phyloP scores from a whole-genome alignment of 495 filamentous ascomycete species.

The Lentithecium fluviatile region DNA sequence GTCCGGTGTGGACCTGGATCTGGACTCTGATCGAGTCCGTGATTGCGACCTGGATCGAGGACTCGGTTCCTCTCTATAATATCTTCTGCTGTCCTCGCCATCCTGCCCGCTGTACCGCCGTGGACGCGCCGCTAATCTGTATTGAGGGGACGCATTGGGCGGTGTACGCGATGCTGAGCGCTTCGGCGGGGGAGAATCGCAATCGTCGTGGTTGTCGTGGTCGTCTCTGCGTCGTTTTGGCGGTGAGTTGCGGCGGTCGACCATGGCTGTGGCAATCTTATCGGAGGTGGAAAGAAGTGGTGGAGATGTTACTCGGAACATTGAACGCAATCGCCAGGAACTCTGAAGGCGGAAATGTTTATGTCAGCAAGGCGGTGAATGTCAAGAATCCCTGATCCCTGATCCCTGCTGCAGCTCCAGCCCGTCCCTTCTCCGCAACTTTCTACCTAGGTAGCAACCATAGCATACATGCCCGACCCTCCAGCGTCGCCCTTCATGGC shows the following conservation, averaged over 20 bases:
- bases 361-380: conserved; percentile 4
- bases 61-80: conserved; percentile 24
- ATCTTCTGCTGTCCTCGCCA: conserved; percentile 26
- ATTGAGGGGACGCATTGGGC: conserved; percentile 24
- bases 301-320: too few relatives aligned
- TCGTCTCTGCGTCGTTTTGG: conserved; percentile 28
- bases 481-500: conserved; percentile 21
- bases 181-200: conserved; percentile 18
- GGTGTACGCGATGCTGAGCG: conserved; percentile 24
- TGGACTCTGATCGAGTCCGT: conserved; percentile 10
- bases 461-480: too few relatives aligned
- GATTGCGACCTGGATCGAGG: conserved; percentile 17
- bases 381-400: conserved; percentile 3
- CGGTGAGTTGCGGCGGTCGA: conserved; percentile 3
- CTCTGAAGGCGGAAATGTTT: not conserved
- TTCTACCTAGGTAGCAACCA: too few relatives aligned
- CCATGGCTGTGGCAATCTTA: conserved; percentile 18
- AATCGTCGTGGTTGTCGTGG: conserved; percentile 19
- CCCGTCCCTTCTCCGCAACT: too few relatives aligned
- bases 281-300: not conserved
- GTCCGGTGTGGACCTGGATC: conserved; percentile 3
- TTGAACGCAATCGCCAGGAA: too few relatives aligned
- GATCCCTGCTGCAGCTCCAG: conserved; percentile 5
- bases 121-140: conserved; percentile 28
- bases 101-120: conserved; percentile 30